phyloP scores from a whole-genome alignment of 2,329 filamentous ascomycete genomes.

The Pseudopithomyces maydicus region DNA sequence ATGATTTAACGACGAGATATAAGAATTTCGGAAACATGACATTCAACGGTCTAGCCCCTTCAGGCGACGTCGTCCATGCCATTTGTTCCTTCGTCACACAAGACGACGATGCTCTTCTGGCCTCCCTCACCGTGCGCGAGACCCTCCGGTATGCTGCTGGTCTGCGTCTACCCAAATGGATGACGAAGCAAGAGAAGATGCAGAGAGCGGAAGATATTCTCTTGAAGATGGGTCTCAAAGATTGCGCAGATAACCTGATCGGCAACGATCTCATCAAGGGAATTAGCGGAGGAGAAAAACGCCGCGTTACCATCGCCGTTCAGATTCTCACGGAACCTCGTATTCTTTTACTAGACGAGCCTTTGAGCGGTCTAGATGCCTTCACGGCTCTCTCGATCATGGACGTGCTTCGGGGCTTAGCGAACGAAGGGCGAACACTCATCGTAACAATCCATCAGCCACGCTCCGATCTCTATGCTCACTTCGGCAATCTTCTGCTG shows the following conservation, averaged over 20 bases:
- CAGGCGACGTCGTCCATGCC: slow-evolving; percentile 70
- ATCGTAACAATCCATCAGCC: slow-evolving; percentile 81
- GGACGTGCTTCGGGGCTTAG: slow-evolving; percentile 72
- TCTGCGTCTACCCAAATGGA: slow-evolving; percentile 71
- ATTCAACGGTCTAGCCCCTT: slow-evolving; percentile 73
- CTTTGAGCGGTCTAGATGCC: slow-evolving; percentile 76
- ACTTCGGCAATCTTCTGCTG: slow-evolving; percentile 74
- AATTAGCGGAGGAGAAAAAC: slow-evolving; percentile 79
- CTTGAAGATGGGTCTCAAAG: slow-evolving; percentile 76
- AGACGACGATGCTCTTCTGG: slow-evolving; percentile 75
- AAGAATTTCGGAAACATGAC: slow-evolving; percentile 65
- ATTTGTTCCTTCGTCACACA: slow-evolving; percentile 79
- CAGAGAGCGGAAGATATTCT: slow-evolving; percentile 72
- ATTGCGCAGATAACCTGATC: slow-evolving; percentile 76
- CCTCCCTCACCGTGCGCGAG: slow-evolving; percentile 76
- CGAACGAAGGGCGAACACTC: slow-evolving; percentile 73
- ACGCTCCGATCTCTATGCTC: slow-evolving; percentile 71
- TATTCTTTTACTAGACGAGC: slow-evolving; percentile 75
- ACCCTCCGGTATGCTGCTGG: slow-evolving; percentile 71
- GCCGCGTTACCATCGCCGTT: slow-evolving; percentile 76
- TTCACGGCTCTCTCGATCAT: slow-evolving; percentile 80
- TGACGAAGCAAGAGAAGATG: slow-evolving; percentile 70
- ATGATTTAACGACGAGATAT: slow-evolving; percentile 67
- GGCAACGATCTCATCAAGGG: slow-evolving; percentile 76
- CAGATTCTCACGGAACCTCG: slow-evolving; percentile 78